phyloP scores from a whole-genome alignment of 225 moss, liverwort and hornwort species.

The Neckera pumila region DNA sequence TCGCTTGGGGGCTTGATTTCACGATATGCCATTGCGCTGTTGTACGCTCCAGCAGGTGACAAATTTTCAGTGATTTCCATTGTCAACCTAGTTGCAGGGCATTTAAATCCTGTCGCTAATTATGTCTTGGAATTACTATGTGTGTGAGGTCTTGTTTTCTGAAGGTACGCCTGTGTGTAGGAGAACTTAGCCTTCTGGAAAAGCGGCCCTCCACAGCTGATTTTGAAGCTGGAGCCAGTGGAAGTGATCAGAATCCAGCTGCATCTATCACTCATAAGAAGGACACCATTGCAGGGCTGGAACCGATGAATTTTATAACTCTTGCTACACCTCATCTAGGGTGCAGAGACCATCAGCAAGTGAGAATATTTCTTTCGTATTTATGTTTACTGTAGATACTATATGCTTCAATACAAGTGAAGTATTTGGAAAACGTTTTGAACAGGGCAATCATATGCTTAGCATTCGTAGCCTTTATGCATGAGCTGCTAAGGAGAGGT shows the following conservation, averaged over 20 bases:
- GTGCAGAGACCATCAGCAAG: constrained; percentile 42
- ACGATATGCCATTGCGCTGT: constrained; percentile 58
- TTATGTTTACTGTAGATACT: not conserved
- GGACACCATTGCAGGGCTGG: constrained; percentile 44
- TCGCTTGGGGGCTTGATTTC: constrained; percentile 84
- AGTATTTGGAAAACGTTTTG: not conserved
- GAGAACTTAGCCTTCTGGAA: not conserved
- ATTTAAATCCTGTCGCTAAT: not conserved
- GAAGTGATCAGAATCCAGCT: not conserved
- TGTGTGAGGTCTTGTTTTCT: not conserved
- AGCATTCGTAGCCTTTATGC: not conserved
- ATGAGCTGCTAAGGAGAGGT: not conserved
- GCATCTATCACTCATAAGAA: not conserved
- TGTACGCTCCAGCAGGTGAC: constrained; percentile 47
- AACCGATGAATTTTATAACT: constrained; percentile 59
- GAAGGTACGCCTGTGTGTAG: not conserved
- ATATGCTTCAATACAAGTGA: not conserved
- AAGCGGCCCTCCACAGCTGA: not conserved
- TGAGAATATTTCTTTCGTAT: constrained; percentile 1
- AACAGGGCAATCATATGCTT: not conserved
- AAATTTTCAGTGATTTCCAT: not conserved
- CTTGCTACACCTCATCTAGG: constrained; percentile 71
- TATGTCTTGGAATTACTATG: not conserved
- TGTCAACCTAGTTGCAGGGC: not conserved
- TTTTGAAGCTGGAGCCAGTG: constrained; percentile 1